Evolutionary conservation across 2,329 filamentous ascomycete species (phyloP), one percentile per base, ranked within the genome.

Genomic region (Trichophyton mentagrophytes): DNA sequence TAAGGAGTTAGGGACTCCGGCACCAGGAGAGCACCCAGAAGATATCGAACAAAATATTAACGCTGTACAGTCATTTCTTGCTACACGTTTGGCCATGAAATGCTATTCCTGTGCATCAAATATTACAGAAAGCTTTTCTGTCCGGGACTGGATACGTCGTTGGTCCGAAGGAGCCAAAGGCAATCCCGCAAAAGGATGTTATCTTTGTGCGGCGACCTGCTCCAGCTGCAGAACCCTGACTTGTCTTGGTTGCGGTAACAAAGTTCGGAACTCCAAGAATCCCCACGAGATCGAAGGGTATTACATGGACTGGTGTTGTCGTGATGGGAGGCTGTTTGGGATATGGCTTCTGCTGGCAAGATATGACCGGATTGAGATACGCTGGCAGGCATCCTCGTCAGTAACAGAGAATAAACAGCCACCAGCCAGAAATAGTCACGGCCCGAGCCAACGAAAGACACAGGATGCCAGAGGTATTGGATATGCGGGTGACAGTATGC

Each of bases 281-380:
- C 46, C 44, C 17, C 59, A 36, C 4, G 51, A 62, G 46, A 42
- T 63, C 4, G 22, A 59, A n/a, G 58, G 57, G 3, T 59, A 51
- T 53, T 55, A 62, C 57, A 9, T 64, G 15, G 55, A 61, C 9
- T 74, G 72, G 73, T 74, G 73, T 63, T 76, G 73, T 61, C 64
- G 65, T 25, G 57, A 63, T 3, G 71, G 70, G 15, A 67, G 70
- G 6, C 27, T 73, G 9, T 68, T 71, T 58, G 36, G 72, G 15
- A 69, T 74, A 47, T 76, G 72, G 72, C 63, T 68, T 3, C 59
- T 75, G 1, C 68, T 77, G 6, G 74, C 69, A 56, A 70, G 69
- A 15, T 72, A 72, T 49, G 74, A 77, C 61, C 58, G 66, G n/a
- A 61, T 67, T 27, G 66, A 66, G 22, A 61, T 65, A 44, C 20